These are phyloP conservation scores for Fusarium annulatum DNA, from an alignment of 2,329 filamentous ascomycete genomes.

Conservation along the genomic window DNA sequence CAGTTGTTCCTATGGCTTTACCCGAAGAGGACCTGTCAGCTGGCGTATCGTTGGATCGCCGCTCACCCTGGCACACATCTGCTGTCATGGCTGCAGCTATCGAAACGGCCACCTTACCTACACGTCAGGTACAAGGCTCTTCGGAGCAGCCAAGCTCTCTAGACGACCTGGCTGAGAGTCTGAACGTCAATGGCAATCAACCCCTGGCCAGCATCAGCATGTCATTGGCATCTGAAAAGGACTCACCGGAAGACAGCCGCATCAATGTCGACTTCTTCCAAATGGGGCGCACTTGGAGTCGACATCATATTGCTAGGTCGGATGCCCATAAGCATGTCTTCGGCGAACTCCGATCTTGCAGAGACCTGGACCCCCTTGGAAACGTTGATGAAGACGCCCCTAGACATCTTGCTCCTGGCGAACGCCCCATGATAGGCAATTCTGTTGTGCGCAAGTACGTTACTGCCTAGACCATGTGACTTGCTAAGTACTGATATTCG, in stretches of 20 bases:
- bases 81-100: slow-evolving; percentile 80
- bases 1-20: slow-evolving; percentile 80
- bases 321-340: slow-evolving; percentile 43
- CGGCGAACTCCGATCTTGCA: slow-evolving; percentile 43
- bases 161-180: slow-evolving; percentile 70
- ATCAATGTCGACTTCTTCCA: slow-evolving; percentile 50
- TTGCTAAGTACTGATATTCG: background rate
- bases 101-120: slow-evolving; percentile 82
- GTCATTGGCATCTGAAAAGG: slow-evolving; percentile 59
- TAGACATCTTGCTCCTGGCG: slow-evolving; percentile 1
- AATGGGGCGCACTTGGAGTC: slow-evolving; percentile 35
- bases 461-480: background rate
- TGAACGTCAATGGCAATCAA: slow-evolving; percentile 83
- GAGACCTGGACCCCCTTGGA: slow-evolving; percentile 28
- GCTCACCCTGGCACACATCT: slow-evolving; percentile 82
- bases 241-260: slow-evolving; percentile 45
- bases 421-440: slow-evolving; percentile 43
- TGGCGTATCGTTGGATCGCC: slow-evolving; percentile 68
- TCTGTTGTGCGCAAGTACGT: slow-evolving; percentile 46
- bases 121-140: slow-evolving; percentile 68
- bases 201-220: slow-evolving; percentile 81
- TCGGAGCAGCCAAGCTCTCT: slow-evolving; percentile 61
- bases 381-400: slow-evolving; percentile 6
- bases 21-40: slow-evolving; percentile 66
- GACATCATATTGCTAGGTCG: slow-evolving; percentile 13